Conservation (phyloP, 2,329 filamentous ascomycete species). For the Talaromyces pinophilus region DNA sequence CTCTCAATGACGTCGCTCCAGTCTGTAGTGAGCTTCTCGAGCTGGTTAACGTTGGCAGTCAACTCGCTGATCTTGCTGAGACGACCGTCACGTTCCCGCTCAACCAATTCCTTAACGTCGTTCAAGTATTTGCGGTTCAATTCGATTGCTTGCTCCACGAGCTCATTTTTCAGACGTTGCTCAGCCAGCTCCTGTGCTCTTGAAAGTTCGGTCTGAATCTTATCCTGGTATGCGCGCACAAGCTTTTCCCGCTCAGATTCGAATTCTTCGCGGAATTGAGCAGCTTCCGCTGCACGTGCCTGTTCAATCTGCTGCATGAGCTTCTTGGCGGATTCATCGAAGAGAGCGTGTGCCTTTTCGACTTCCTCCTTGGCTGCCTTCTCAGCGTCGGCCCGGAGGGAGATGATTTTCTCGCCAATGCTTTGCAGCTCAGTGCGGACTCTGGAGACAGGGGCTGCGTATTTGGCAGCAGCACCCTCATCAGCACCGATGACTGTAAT, state of each 20-base stretch:
- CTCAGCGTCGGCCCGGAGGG: slow-evolving; percentile 68
- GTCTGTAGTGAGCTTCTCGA: slow-evolving; percentile 82
- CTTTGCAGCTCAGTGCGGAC: slow-evolving; percentile 80
- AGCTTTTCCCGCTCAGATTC: slow-evolving; percentile 82
- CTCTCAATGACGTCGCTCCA: slow-evolving; percentile 90
- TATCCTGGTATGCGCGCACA: slow-evolving; percentile 74
- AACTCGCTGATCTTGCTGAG: slow-evolving; percentile 84
- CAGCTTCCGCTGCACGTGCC: slow-evolving; percentile 78
- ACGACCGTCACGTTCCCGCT: slow-evolving; percentile 82
- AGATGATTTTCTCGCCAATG: slow-evolving; percentile 75
- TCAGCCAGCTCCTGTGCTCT: slow-evolving; percentile 78
- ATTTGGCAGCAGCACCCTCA: slow-evolving; percentile 68
- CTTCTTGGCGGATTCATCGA: slow-evolving; percentile 82
- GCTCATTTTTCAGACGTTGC: slow-evolving; percentile 77
- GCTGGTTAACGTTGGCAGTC: slow-evolving; percentile 72
- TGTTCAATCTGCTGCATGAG: slow-evolving; percentile 85
- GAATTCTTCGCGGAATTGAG: slow-evolving; percentile 82
- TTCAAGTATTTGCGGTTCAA: slow-evolving; percentile 82
- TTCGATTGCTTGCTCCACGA: slow-evolving; percentile 85
- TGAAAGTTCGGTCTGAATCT: slow-evolving; percentile 75
- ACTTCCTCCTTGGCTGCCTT: slow-evolving; percentile 75
- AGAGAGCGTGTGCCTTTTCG: slow-evolving; percentile 69
- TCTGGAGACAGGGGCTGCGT: slow-evolving; percentile 75
- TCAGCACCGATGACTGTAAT: slow-evolving; percentile 92
- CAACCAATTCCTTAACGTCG: slow-evolving; percentile 78